Evolutionary conservation across 75 land plant genomes (phyloP).

Genomic region (Sequoia sempervirens): DNA sequence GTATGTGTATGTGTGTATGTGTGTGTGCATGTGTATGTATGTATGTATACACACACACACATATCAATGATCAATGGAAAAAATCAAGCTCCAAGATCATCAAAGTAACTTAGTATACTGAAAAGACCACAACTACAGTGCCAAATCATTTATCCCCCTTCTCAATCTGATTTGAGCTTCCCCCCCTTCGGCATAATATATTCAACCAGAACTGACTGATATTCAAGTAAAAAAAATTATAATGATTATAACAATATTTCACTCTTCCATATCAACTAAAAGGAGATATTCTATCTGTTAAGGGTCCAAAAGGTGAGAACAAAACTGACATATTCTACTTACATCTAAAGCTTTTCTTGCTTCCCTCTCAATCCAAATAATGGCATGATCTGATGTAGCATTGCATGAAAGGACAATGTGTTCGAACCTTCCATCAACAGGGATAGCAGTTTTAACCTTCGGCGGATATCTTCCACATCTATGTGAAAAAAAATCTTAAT

Average conservation of each 20-base stretch:
- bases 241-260: not conserved
- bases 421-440: slow-evolving; percentile 88
- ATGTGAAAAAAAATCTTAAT: not conserved
- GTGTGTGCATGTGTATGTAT: too few species aligned
- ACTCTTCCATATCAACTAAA: not conserved
- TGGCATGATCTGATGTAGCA: slow-evolving; percentile 78
- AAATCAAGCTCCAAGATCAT: too few species aligned
- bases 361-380: slow-evolving; percentile 82
- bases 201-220: not conserved
- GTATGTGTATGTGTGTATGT: too few species aligned
- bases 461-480: slow-evolving; percentile 81
- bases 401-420: slow-evolving; percentile 89
- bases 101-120: too few species aligned
- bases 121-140: not conserved
- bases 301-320: not conserved
- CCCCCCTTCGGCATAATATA: not conserved
- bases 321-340: slow-evolving; percentile 11
- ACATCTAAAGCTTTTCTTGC: slow-evolving; percentile 69
- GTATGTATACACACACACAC: too few species aligned
- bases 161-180: not conserved
- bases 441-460: slow-evolving; percentile 73
- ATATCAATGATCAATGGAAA: too few species aligned
- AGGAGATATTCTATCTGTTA: not conserved
- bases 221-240: not conserved
- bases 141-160: not conserved